Conservation (phyloP, 352 stramenopile genomes). For the Phytophthora pisi region DNA sequence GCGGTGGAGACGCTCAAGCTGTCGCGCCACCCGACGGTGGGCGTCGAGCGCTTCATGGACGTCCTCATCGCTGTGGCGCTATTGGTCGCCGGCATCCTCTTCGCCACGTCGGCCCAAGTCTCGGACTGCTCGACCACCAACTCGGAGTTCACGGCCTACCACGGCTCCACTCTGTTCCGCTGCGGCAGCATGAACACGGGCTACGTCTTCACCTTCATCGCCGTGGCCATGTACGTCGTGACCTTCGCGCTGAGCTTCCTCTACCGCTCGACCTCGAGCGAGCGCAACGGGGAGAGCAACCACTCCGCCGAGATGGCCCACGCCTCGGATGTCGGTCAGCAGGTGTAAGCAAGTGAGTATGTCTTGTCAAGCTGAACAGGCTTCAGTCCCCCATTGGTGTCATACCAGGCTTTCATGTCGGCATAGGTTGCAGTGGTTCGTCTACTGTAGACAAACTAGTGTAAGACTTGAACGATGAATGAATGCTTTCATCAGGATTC, state of each 20-base stretch:
- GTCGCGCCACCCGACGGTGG: conserved; percentile 36
- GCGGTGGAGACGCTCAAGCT: conserved; percentile 49
- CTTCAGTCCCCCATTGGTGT: not conserved
- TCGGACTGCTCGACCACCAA: conserved; percentile 45
- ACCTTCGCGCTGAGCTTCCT: conserved; percentile 46
- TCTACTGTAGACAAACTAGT: not conserved
- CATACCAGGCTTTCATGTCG: not conserved
- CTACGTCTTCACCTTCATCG: conserved; percentile 49
- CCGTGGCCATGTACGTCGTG: conserved; percentile 36
- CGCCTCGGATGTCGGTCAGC: conserved; percentile 21
- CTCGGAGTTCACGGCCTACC: conserved; percentile 33
- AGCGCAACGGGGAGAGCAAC: conserved; percentile 24
- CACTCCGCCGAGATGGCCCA: conserved; percentile 24
- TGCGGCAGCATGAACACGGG: conserved; percentile 49
- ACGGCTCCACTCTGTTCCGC: conserved; percentile 45
- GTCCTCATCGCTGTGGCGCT: conserved; percentile 35
- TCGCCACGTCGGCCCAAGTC: conserved; percentile 40
- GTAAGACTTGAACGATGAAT: too few relatives aligned
- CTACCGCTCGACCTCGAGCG: conserved; percentile 23
- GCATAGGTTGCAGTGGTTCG: not conserved
- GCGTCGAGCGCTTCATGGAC: conserved; percentile 43
- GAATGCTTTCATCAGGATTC: too few relatives aligned
- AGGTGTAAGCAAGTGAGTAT: conserved; percentile 17
- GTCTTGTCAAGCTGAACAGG: not conserved
- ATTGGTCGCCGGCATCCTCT: conserved; percentile 43